Conservation (phyloP, 108 stramenopile genomes). For the Ochromonas danica region DNA sequence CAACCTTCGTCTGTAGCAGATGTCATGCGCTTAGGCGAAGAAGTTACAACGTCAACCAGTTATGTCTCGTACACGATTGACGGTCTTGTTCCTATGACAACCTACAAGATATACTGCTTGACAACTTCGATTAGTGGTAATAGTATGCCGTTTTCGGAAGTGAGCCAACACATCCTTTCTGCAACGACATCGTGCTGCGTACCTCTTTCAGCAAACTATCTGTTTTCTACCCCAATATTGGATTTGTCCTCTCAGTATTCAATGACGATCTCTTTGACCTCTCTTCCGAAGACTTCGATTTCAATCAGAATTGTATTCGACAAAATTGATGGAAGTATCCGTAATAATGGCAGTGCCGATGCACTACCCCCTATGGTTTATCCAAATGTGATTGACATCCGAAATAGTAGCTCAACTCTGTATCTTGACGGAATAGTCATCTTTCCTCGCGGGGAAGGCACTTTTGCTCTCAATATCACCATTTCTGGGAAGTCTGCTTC, state of each 20-base stretch:
- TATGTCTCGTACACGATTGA: not conserved
- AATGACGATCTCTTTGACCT: not conserved
- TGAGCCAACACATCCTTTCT: not conserved
- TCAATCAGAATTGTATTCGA: no score
- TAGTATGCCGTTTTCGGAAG: not conserved
- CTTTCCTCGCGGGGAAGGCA: not conserved
- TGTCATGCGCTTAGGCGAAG: no score
- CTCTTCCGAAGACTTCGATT: no score
- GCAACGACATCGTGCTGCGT: not conserved
- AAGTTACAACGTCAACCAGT: not conserved
- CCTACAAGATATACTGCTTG: not conserved
- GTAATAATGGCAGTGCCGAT: no score
- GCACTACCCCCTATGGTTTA: not conserved
- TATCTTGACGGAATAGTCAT: not conserved
- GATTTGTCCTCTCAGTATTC: not conserved
- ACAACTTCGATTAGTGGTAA: not conserved
- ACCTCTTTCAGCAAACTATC: not conserved
- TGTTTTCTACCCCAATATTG: no score
- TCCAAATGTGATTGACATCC: no score
- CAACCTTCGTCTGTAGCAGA: no score
- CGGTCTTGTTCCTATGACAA: not conserved
- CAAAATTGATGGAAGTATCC: no score
- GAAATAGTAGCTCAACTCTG: not conserved
- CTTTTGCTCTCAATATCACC: not conserved
- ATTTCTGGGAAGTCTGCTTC: not conserved